phyloP scores from a whole-genome alignment of 495 filamentous ascomycete species.

The Neurospora hispaniola region DNA sequence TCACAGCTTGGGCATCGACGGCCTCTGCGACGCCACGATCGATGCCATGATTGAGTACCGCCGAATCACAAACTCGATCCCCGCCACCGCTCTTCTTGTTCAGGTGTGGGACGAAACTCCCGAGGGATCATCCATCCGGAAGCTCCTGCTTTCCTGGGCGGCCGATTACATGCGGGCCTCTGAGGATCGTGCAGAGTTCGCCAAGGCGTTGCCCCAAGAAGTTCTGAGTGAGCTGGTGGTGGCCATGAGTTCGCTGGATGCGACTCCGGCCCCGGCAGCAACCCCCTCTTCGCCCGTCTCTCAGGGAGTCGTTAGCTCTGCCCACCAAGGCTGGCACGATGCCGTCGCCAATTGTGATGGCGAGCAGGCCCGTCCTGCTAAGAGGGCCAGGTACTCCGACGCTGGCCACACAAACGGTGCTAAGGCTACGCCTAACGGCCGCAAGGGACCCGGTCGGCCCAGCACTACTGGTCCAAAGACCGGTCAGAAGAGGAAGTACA shows the following conservation, averaged over 20 bases:
- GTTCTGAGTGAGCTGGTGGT: slow-evolving; percentile 45
- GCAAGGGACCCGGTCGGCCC: slow-evolving; percentile 9
- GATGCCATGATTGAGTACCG: slow-evolving; percentile 42
- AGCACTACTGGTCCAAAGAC: slow-evolving; percentile 5
- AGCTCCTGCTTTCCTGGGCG: slow-evolving; percentile 43
- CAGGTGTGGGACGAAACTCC: slow-evolving; percentile 46
- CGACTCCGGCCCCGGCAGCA: slow-evolving; percentile 11
- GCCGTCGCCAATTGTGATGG: slow-evolving; percentile 22
- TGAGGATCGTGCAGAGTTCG: slow-evolving; percentile 38
- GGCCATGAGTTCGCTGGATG: slow-evolving; percentile 40
- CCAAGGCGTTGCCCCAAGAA: slow-evolving; percentile 41
- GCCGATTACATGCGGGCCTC: slow-evolving; percentile 45
- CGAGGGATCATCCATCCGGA: slow-evolving; percentile 42
- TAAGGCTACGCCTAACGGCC: not conserved
- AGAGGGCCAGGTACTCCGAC: slow-evolving; percentile 31
- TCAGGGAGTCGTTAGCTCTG: not conserved
- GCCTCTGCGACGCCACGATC: slow-evolving; percentile 39
- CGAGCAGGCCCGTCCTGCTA: slow-evolving; percentile 9
- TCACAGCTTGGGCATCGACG: slow-evolving; percentile 38
- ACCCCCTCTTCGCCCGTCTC: not conserved
- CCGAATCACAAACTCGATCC: slow-evolving; percentile 36
- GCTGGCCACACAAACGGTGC: not conserved
- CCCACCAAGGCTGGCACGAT: slow-evolving; percentile 28
- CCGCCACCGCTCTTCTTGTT: slow-evolving; percentile 40
- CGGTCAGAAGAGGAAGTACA: slow-evolving; percentile 19